Evolutionary conservation across 768 basidiomycete genomes (phyloP).

Genomic region (Gloeopeniophorella convolvens): DNA sequence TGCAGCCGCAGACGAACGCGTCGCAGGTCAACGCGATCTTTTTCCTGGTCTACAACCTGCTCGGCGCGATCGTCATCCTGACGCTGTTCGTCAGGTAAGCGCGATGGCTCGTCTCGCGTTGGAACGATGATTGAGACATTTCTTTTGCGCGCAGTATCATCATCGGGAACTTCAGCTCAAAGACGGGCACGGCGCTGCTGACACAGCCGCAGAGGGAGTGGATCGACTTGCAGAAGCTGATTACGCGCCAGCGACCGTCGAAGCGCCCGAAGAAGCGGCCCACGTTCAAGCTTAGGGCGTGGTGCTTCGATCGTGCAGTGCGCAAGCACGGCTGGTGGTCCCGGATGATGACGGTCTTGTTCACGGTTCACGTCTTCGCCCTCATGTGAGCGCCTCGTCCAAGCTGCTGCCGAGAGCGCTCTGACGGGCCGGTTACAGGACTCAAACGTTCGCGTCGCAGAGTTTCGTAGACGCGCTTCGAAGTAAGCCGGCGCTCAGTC

Average conservation of each 20-base stretch:
- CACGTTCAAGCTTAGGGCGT: constrained; percentile 47
- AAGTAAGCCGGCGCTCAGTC: constrained; percentile 37
- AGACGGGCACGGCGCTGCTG: constrained; percentile 80
- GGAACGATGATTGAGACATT: constrained; percentile 15
- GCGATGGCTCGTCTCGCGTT: too few species aligned
- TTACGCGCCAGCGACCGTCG: constrained; percentile 81
- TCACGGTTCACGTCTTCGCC: constrained; percentile 72
- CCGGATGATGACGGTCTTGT: constrained; percentile 68
- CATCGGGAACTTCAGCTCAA: constrained; percentile 85
- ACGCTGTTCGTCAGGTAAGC: constrained; percentile 85
- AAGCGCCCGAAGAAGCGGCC: constrained; percentile 69
- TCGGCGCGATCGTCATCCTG: constrained; percentile 85
- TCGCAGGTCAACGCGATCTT: constrained; percentile 84
- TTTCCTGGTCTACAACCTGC: constrained; percentile 84
- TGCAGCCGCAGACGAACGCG: constrained; percentile 66
- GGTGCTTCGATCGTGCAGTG: constrained; percentile 91
- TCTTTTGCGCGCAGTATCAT: constrained; percentile 63
- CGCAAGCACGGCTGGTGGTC: constrained; percentile 95
- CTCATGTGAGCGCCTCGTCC: constrained; percentile 55
- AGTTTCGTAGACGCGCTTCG: constrained; percentile 46
- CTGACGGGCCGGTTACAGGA: constrained; percentile 42
- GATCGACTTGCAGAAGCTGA: constrained; percentile 87
- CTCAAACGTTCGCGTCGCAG: constrained; percentile 61
- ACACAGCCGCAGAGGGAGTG: constrained; percentile 87
- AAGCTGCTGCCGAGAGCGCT: constrained; percentile 1